A percentile compares a stretch with the other conserved stretches of the same genome.
Conservation (phyloP, 257 asterid genomes). For the Plantago ovata region DNA sequence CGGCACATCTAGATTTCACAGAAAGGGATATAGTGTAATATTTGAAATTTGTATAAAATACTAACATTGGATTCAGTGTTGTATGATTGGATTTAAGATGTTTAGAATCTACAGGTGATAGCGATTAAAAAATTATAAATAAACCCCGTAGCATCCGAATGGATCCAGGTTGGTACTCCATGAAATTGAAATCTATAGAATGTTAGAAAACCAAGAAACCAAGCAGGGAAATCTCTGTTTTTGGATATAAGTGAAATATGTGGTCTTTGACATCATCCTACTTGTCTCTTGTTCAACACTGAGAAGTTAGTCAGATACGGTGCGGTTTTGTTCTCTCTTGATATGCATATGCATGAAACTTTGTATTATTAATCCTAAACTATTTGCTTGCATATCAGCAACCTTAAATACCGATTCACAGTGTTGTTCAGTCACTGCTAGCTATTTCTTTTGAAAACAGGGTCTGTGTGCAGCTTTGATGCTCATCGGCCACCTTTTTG, state of each 20-base stretch:
- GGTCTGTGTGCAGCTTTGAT: constrained; percentile 1
- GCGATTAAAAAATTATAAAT: no score
- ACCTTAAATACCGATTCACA: neutral
- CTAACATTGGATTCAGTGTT: no score
- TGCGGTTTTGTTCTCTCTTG: neutral
- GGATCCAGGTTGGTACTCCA: no score
- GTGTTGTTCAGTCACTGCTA: neutral
- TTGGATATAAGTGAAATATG: neutral
- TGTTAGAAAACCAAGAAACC: neutral
- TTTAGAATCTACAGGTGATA: no score
- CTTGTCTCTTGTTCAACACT: neutral
- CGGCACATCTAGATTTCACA: no score
- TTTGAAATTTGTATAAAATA: no score
- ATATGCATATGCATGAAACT: neutral
- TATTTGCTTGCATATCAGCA: neutral
- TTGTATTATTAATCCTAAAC: neutral
- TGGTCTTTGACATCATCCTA: neutral
- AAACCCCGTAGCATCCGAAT: no score
- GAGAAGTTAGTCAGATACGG: no score
- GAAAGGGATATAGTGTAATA: no score
- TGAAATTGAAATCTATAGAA: neutral
- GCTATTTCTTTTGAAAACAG: neutral
- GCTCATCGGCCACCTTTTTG: neutral
- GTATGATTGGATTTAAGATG: no score
- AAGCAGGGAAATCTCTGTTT: no score